Conservation (phyloP, 2,329 filamentous ascomycete species). For the Berkeleyomyces basicola region DNA sequence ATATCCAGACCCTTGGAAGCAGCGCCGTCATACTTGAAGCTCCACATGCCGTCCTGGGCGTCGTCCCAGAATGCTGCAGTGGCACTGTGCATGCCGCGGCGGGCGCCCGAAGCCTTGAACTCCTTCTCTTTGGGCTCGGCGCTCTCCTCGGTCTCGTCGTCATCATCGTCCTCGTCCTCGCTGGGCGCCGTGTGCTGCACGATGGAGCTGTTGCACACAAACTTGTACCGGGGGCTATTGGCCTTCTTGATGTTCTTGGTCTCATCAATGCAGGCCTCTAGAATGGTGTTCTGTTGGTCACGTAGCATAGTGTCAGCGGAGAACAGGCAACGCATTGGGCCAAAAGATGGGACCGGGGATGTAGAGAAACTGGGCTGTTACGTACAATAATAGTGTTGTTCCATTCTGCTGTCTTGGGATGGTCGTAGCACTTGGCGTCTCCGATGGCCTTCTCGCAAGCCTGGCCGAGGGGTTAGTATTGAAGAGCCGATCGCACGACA, state of each 20-base stretch:
- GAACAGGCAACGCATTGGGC: neutral
- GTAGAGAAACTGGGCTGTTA: constrained; percentile 14
- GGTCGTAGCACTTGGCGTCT: constrained; percentile 65
- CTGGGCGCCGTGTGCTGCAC: constrained; percentile 77
- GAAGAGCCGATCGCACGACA: neutral
- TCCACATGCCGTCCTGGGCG: constrained; percentile 81
- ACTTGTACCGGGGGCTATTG: constrained; percentile 58
- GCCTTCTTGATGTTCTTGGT: constrained; percentile 29
- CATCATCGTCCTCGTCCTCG: constrained; percentile 33
- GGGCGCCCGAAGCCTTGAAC: constrained; percentile 57
- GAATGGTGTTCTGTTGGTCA: constrained; percentile 48
- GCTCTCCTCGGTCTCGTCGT: constrained; percentile 36
- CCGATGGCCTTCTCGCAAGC: constrained; percentile 69
- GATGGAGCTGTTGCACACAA: constrained; percentile 94
- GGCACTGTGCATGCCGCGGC: constrained; percentile 79
- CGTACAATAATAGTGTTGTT: constrained; percentile 84
- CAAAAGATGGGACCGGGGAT: too few species aligned
- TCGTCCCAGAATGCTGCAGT: constrained; percentile 82
- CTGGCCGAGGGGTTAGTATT: constrained; percentile 27
- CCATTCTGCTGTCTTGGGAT: constrained; percentile 71
- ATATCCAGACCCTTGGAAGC: constrained; percentile 52
- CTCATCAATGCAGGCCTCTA: constrained; percentile 62
- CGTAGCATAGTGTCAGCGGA: neutral
- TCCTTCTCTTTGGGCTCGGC: constrained; percentile 38
- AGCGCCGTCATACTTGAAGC: constrained; percentile 63